phyloP scores from a whole-genome alignment of 805 yeast species.

The Komagataella mondaviorum region DNA sequence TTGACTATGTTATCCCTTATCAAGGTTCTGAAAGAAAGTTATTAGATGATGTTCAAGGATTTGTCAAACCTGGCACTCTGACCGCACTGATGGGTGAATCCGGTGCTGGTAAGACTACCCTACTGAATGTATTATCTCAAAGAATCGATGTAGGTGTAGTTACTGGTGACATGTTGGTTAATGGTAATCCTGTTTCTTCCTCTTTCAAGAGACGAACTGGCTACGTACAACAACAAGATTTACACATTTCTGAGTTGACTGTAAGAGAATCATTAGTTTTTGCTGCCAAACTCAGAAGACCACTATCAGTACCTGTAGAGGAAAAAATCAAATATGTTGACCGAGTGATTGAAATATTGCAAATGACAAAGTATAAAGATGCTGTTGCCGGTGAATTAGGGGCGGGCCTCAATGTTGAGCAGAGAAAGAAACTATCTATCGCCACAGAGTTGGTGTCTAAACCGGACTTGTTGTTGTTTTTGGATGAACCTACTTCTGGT shows the following conservation, averaged over 20 bases:
- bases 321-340: slow-evolving; percentile 30
- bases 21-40: slow-evolving; percentile 10
- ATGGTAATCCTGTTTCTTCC: slow-evolving; percentile 25
- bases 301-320: slow-evolving; percentile 18
- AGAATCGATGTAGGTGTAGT: slow-evolving; percentile 31
- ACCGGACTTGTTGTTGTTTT: slow-evolving; percentile 29
- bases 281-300: slow-evolving; percentile 26
- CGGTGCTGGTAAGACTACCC: slow-evolving; percentile 38
- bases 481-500: slow-evolving; percentile 43
- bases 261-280: slow-evolving; percentile 32
- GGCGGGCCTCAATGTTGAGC: slow-evolving; percentile 27
- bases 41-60: slow-evolving; percentile 15
- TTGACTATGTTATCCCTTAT: slow-evolving; percentile 12
- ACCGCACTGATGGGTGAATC: slow-evolving; percentile 34
- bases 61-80: slow-evolving; percentile 23
- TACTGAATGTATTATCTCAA: slow-evolving; percentile 31
- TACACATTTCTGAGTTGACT: slow-evolving; percentile 29
- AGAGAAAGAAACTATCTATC: slow-evolving; percentile 27
- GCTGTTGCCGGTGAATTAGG: slow-evolving; percentile 27
- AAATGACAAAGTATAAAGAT: slow-evolving; percentile 30
- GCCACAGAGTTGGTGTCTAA: slow-evolving; percentile 35
- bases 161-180: slow-evolving; percentile 33
- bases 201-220: slow-evolving; percentile 33
- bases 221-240: slow-evolving; percentile 40
- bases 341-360: slow-evolving; percentile 24